Percentiles rank a stretch among this genome's conserved stretches.
Evolutionary conservation across 495 filamentous ascomycete genomes (phyloP).

Genomic region (Penicillium roqueforti): DNA sequence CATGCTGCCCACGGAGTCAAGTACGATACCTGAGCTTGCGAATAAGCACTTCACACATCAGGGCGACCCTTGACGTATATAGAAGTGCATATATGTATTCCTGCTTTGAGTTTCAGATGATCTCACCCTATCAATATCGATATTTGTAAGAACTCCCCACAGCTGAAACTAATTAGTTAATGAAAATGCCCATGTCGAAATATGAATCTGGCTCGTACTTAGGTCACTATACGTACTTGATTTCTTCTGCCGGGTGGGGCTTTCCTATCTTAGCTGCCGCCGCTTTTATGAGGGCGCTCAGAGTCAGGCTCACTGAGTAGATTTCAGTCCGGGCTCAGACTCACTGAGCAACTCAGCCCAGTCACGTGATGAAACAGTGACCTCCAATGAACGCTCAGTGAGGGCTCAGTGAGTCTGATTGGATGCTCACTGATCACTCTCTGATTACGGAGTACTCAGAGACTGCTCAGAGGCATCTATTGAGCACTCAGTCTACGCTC

Average conservation of each 20-base stretch:
- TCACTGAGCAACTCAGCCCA: neutral
- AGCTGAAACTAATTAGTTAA: neutral
- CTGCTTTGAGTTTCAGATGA: neutral
- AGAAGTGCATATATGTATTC: neutral
- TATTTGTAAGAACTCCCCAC: neutral
- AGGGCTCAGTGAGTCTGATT: too few species aligned
- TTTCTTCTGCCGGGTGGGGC: constrained; percentile 16
- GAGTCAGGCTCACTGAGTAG: constrained; percentile 24
- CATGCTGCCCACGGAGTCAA: neutral
- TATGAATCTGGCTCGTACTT: neutral
- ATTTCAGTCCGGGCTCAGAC: constrained; percentile 15
- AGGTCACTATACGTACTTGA: too few species aligned
- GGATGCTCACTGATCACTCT: too few species aligned
- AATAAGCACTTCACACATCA: neutral
- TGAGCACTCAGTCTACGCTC: too few species aligned
- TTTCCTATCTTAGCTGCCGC: constrained; percentile 21
- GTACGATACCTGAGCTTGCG: neutral
- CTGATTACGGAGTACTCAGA: too few species aligned
- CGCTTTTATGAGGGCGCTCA: constrained; percentile 30
- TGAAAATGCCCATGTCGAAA: neutral
- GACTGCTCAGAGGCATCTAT: too few species aligned
- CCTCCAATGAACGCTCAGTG: too few species aligned
- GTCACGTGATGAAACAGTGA: too few species aligned
- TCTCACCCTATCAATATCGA: neutral
- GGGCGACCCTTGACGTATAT: neutral